phyloP scores from a whole-genome alignment of 1,284 basidiomycete species.

The Dichomitus squalens region DNA sequence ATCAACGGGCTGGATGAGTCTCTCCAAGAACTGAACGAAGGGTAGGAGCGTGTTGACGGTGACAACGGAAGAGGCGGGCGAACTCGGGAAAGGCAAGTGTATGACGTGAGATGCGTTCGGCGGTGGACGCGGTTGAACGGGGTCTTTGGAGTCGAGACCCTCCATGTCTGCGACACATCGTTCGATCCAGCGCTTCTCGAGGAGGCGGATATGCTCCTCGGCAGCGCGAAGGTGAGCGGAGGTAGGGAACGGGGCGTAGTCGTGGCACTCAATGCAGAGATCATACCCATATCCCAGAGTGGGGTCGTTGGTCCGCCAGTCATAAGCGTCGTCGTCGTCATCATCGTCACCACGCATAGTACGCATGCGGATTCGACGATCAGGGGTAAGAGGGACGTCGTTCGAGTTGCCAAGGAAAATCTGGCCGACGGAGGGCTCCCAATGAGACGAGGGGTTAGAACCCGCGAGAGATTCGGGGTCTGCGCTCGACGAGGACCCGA shows the following conservation, averaged over 20 bases:
- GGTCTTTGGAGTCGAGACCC: slow-evolving; percentile 36
- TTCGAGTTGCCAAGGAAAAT: slow-evolving; percentile 78
- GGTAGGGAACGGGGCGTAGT: slow-evolving; percentile 70
- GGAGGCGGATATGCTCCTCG: slow-evolving; percentile 66
- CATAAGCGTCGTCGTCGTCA: slow-evolving; percentile 50
- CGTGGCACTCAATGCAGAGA: slow-evolving; percentile 86
- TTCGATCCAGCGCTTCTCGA: slow-evolving; percentile 65
- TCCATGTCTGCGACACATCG: slow-evolving; percentile 35
- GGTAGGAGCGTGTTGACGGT: slow-evolving; percentile 56
- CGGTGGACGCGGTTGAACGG: slow-evolving; percentile 60
- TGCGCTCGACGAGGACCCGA: slow-evolving; percentile 7
- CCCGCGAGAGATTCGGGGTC: slow-evolving; percentile 29
- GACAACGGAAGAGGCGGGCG: slow-evolving; percentile 51
- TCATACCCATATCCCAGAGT: slow-evolving; percentile 66
- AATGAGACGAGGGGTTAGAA: slow-evolving; percentile 44
- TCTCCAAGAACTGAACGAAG: slow-evolving; percentile 63
- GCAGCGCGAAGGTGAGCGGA: slow-evolving; percentile 63
- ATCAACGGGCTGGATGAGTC: slow-evolving; percentile 51
- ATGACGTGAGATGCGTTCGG: slow-evolving; percentile 71
- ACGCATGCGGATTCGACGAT: slow-evolving; percentile 30
- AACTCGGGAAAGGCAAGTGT: slow-evolving; percentile 73
- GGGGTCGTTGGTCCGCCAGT: slow-evolving; percentile 62
- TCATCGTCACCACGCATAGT: slow-evolving; percentile 21
- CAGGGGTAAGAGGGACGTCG: slow-evolving; percentile 63
- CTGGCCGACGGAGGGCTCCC: slow-evolving; percentile 60